These are phyloP conservation scores for Solanum boliviense DNA, from an alignment of 257 asterid species.

Conservation along the genomic window DNA sequence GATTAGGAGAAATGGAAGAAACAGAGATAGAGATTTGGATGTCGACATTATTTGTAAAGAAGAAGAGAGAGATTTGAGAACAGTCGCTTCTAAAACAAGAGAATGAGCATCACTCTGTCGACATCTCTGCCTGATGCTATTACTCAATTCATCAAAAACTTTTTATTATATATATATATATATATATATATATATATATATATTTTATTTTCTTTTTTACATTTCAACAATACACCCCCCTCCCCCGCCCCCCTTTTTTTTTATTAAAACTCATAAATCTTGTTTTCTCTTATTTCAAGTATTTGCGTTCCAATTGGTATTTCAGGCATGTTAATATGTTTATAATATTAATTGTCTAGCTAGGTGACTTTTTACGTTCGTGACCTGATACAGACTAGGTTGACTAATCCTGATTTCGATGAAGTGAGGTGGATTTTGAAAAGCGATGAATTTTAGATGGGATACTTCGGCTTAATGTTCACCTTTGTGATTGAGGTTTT, in stretches of 20 bases:
- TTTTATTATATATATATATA: not conserved
- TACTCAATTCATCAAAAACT: not conserved
- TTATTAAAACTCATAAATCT: not conserved
- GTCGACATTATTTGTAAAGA: conserved; percentile 1
- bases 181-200: no score
- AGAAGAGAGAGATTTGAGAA: not conserved
- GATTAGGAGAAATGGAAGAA: not conserved
- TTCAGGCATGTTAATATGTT: not conserved
- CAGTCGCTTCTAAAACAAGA: not conserved
- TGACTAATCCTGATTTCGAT: accelerated
- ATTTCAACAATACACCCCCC: no score
- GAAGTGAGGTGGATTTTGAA: not conserved
- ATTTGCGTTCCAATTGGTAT: not conserved
- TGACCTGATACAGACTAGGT: accelerated
- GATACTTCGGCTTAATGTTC: not conserved
- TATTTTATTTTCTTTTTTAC: no score
- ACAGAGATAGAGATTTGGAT: not conserved
- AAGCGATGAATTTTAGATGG: accelerated
- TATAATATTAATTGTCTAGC: not conserved
- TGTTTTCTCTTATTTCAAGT: no score
- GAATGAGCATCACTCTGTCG: not conserved
- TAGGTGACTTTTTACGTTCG: not conserved
- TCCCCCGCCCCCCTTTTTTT: no score
- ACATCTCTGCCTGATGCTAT: not conserved
- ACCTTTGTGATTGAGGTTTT: not conserved